A percentile compares a stretch with the other conserved stretches of the same genome.
These are phyloP conservation scores for Aspergillus texensis DNA, from an alignment of 2,329 filamentous ascomycete species.

Conservation along the genomic window DNA sequence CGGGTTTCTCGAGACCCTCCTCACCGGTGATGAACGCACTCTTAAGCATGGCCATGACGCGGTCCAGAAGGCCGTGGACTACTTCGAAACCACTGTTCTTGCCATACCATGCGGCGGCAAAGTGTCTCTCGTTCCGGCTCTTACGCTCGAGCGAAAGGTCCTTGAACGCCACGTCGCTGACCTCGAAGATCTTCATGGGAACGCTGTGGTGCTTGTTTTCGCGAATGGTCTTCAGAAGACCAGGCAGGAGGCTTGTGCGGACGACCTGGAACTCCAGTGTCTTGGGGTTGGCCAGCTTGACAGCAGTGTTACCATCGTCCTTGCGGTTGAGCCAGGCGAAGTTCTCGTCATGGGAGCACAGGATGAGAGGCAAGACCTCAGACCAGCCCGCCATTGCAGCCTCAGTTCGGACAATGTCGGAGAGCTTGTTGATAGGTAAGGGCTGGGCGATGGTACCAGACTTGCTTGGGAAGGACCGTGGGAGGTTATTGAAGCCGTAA, in stretches of 20 bases:
- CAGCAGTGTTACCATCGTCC: conserved; percentile 80
- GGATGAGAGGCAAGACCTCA: conserved; percentile 92
- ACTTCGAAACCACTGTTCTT: conserved; percentile 94
- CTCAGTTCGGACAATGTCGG: conserved; percentile 86
- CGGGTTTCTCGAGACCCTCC: conserved; percentile 65
- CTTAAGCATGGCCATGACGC: conserved; percentile 88
- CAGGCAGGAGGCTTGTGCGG: conserved; percentile 80
- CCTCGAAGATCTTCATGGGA: conserved; percentile 91
- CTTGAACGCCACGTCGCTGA: conserved; percentile 89
- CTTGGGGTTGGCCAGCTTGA: conserved; percentile 89
- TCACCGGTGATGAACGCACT: conserved; percentile 77
- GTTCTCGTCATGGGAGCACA: conserved; percentile 98
- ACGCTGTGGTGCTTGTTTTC: conserved; percentile 89
- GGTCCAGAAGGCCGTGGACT: conserved; percentile 90
- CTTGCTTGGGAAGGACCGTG: conserved; percentile 82
- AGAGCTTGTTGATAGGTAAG: conserved; percentile 89
- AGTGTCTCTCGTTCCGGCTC: conserved; percentile 89
- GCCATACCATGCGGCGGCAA: conserved; percentile 93
- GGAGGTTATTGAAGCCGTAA: conserved; percentile 96
- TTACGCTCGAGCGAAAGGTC: conserved; percentile 79
- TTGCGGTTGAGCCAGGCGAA: conserved; percentile 91
- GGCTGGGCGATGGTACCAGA: conserved; percentile 84
- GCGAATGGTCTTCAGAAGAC: conserved; percentile 87
- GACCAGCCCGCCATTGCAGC: conserved; percentile 93
- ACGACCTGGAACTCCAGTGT: conserved; percentile 92